Evolutionary conservation across 805 yeast genomes (phyloP).

Genomic region (Wickerhamiella sorbophila): DNA sequence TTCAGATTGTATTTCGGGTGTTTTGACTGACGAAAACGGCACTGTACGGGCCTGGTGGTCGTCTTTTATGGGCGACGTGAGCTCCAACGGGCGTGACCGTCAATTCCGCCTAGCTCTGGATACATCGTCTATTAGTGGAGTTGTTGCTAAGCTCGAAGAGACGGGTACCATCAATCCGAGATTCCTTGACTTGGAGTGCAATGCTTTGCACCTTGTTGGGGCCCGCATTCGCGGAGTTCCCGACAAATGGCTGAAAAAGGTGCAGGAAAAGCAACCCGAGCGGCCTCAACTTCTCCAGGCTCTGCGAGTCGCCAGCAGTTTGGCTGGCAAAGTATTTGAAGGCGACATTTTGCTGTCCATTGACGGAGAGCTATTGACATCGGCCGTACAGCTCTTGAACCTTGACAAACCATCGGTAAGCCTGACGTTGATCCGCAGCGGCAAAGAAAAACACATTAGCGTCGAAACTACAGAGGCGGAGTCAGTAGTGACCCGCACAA

Average conservation of each 20-base stretch:
- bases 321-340: constrained; percentile 25
- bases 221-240: constrained; percentile 83
- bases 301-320: constrained; percentile 42
- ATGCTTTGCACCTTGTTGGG: constrained; percentile 48
- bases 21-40: constrained; percentile 64
- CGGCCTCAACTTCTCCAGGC: constrained; percentile 55
- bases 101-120: constrained; percentile 65
- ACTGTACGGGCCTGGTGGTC: constrained; percentile 75
- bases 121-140: constrained; percentile 45
- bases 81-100: constrained; percentile 42
- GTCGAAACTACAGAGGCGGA: constrained; percentile 54
- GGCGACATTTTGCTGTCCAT: constrained; percentile 72
- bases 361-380: constrained; percentile 48
- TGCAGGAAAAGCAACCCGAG: constrained; percentile 50
- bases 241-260: constrained; percentile 59
- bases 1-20: constrained; percentile 66
- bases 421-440: constrained; percentile 60
- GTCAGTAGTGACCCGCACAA: constrained; percentile 44
- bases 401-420: constrained; percentile 30
- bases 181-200: constrained; percentile 68
- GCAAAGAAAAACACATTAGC: constrained; percentile 41
- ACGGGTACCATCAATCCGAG: constrained; percentile 28
- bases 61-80: constrained; percentile 62
- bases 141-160: constrained; percentile 38
- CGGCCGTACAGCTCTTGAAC: constrained; percentile 47